Evolutionary conservation across 208 protist genomes (phyloP).

Genomic region (Angomonas desouzai): DNA sequence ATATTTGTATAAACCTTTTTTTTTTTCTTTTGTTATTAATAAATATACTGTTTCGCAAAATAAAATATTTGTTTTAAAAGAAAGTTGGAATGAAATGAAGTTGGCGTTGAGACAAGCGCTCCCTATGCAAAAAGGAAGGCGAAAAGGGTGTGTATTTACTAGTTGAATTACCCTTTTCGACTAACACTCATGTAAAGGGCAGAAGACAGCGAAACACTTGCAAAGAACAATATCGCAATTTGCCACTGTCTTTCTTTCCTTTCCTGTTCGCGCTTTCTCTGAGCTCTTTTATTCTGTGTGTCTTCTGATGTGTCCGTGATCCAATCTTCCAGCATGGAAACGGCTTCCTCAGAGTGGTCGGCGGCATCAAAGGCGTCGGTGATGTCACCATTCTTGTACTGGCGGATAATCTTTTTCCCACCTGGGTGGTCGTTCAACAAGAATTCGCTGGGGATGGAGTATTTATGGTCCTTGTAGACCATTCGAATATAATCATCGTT

Average conservation of each 20-base stretch:
- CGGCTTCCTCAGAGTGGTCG: constrained; percentile 32
- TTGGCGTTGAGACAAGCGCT: neutral
- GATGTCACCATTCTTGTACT: constrained; percentile 23
- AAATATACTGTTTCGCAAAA: neutral
- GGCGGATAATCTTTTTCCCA: constrained; percentile 24
- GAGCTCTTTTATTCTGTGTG: neutral
- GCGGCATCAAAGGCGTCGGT: constrained; percentile 32
- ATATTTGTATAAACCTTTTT: neutral
- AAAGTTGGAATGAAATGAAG: too few relatives aligned
- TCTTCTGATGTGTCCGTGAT: neutral
- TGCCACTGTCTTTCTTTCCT: neutral
- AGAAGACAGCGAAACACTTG: neutral
- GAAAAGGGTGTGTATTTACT: neutral
- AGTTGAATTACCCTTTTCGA: neutral
- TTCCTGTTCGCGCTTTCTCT: neutral
- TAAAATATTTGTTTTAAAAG: neutral
- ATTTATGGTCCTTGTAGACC: constrained; percentile 27
- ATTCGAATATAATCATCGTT: constrained; percentile 16
- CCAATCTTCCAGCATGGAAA: constrained; percentile 30
- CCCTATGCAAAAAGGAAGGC: neutral
- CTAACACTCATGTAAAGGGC: constrained; percentile 1
- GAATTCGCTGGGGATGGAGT: constrained; percentile 26
- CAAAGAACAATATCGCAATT: neutral
- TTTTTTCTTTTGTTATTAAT: neutral
- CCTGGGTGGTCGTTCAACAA: constrained; percentile 34